Percentiles rank a stretch among this genome's conserved stretches.
phyloP scores from a whole-genome alignment of 768 basidiomycete species.

The Dioszegia hungarica region DNA sequence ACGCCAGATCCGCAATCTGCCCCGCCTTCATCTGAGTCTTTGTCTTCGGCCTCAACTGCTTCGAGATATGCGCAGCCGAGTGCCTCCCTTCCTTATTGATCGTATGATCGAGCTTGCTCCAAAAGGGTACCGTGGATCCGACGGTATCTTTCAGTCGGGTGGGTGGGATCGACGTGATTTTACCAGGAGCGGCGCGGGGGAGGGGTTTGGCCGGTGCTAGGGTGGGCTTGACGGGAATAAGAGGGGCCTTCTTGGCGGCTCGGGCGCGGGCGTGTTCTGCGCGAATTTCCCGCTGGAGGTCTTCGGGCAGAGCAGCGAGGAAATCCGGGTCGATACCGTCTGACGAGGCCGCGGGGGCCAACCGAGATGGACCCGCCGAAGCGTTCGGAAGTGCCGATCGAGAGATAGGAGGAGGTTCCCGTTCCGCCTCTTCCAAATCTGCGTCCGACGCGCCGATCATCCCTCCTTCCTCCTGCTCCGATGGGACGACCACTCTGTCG shows the following conservation, averaged over 20 bases:
- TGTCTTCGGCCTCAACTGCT: conserved; percentile 33
- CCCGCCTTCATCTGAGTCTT: conserved; percentile 34
- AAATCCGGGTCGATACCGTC: conserved; percentile 43
- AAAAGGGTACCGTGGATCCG: conserved; percentile 3
- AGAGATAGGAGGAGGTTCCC: background rate
- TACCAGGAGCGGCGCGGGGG: background rate
- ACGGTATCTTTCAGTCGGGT: conserved; percentile 8
- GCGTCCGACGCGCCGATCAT: background rate
- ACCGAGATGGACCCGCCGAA: conserved; percentile 18
- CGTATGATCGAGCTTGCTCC: conserved; percentile 4
- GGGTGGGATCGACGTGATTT: conserved; percentile 1
- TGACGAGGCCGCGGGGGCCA: conserved; percentile 10
- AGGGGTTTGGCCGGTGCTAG: background rate
- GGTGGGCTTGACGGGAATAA: background rate
- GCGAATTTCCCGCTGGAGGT: conserved; percentile 34
- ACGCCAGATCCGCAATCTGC: conserved; percentile 27
- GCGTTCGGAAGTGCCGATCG: conserved; percentile 4
- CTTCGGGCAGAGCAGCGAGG: conserved; percentile 34
- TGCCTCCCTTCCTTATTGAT: conserved; percentile 14
- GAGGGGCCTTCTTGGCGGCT: conserved; percentile 3
- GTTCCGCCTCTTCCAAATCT: background rate
- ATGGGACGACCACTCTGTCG: background rate
- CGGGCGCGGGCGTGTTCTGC: conserved; percentile 10
- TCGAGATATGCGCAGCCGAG: conserved; percentile 33
- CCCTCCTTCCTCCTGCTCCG: background rate